phyloP scores from a whole-genome alignment of 208 protist genomes.

The Naegleria gruberi region DNA sequence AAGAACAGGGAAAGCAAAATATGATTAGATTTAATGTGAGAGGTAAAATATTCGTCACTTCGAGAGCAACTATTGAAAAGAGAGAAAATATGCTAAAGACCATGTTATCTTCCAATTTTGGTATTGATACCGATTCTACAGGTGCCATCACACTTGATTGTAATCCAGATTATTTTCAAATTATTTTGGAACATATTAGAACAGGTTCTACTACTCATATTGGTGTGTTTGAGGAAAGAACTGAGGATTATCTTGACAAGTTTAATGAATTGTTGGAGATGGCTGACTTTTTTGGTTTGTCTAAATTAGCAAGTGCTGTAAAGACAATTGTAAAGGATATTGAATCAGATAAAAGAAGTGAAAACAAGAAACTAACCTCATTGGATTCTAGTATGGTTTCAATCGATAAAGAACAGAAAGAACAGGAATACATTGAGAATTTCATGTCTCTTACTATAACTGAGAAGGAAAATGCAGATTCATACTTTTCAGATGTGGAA shows the following conservation, averaged over 20 bases:
- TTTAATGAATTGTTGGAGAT: not conserved
- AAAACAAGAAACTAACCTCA: not conserved
- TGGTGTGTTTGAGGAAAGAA: not conserved
- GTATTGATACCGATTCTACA: not conserved
- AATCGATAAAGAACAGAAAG: not conserved
- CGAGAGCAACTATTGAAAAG: not conserved
- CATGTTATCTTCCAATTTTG: not conserved
- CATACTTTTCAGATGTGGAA: not conserved
- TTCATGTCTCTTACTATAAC: not conserved
- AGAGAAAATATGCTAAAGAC: not conserved
- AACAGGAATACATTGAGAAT: not conserved
- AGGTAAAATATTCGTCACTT: not conserved
- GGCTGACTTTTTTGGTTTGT: not conserved
- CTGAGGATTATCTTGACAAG: not conserved
- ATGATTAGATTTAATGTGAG: not conserved
- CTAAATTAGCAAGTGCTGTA: not conserved
- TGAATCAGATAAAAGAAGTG: not conserved
- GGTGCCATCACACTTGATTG: not conserved
- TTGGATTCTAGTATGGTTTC: not conserved
- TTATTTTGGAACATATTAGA: slow-evolving; percentile 4
- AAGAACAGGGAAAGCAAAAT: not conserved
- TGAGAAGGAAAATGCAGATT: not conserved
- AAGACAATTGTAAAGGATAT: not conserved
- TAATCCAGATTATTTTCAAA: not conserved
- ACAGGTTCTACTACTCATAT: not conserved